Evolutionary conservation across 192 early-diverging fungal genomes (phyloP).

Genomic region (Linnemannia elongata): DNA sequence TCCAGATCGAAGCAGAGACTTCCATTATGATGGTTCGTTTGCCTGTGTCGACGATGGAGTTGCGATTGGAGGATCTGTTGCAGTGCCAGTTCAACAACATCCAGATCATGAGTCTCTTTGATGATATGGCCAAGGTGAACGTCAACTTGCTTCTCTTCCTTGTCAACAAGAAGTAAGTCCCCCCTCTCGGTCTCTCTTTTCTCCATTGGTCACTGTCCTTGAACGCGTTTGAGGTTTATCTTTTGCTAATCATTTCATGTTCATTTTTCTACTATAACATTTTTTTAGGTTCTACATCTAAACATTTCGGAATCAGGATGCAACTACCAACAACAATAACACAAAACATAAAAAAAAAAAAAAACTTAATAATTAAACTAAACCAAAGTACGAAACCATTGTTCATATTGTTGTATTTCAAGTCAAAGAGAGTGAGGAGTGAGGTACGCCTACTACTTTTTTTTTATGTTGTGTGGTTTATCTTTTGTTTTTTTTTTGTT

Average conservation of each 20-base stretch:
- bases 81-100: conserved; percentile 95
- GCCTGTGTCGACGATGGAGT: conserved; percentile 80
- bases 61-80: conserved; percentile 93
- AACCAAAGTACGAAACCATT: background rate
- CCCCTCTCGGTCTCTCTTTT: background rate
- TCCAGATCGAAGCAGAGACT: conserved; percentile 91
- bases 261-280: background rate
- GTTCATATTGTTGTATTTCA: no score
- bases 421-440: background rate
- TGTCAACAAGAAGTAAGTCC: conserved; percentile 94
- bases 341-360: background rate
- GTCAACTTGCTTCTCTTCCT: conserved; percentile 95
- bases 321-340: no score
- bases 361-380: background rate
- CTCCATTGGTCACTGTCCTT: background rate
- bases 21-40: conserved; percentile 78
- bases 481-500: conserved; percentile 1
- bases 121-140: conserved; percentile 94
- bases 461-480: background rate
- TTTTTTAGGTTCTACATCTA: conserved; percentile 29
- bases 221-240: background rate
- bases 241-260: background rate
- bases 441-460: background rate
- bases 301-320: background rate
- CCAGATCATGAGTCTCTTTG: conserved; percentile 91